phyloP scores from a whole-genome alignment of 2,329 filamentous ascomycete species.

The Beauveria varroae region DNA sequence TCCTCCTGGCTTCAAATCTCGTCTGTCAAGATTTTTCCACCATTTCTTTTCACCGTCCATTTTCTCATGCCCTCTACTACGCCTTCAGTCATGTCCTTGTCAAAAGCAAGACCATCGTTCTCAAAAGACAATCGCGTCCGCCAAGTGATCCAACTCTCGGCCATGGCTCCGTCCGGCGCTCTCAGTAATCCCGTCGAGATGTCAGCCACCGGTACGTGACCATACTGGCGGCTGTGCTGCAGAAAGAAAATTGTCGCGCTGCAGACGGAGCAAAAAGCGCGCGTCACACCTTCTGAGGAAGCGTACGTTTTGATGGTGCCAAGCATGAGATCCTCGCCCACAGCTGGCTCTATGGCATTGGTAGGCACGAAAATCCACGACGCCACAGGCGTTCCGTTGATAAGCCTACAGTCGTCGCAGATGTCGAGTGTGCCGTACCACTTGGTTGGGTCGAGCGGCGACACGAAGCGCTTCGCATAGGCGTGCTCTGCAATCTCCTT shows the following conservation, averaged over 20 bases:
- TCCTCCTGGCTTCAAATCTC: not conserved
- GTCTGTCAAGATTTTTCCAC: conserved; percentile 17
- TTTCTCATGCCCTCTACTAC: conserved; percentile 29
- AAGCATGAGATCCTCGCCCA: conserved; percentile 28
- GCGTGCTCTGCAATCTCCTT: conserved; percentile 22
- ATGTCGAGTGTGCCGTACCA: conserved; percentile 35
- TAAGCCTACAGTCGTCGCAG: conserved; percentile 37
- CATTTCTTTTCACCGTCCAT: conserved; percentile 30
- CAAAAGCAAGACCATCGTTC: conserved; percentile 29
- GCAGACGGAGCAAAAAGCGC: conserved; percentile 39
- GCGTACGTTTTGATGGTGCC: conserved; percentile 37
- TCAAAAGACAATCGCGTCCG: conserved; percentile 27
- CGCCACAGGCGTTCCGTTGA: conserved; percentile 33
- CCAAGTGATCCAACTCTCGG: conserved; percentile 41
- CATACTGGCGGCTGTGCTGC: conserved; percentile 19
- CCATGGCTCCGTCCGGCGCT: conserved; percentile 35
- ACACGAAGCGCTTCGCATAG: conserved; percentile 26
- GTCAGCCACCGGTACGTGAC: conserved; percentile 30
- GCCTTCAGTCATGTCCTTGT: conserved; percentile 27
- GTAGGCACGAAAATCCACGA: conserved; percentile 37
- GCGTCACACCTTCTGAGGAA: conserved; percentile 30
- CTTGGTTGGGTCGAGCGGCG: conserved; percentile 29
- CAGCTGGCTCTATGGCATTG: conserved; percentile 26
- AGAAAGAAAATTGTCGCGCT: conserved; percentile 37
- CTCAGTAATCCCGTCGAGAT: conserved; percentile 37